phyloP scores from a whole-genome alignment of 768 basidiomycete species.

The Leccinum sublutescens region DNA sequence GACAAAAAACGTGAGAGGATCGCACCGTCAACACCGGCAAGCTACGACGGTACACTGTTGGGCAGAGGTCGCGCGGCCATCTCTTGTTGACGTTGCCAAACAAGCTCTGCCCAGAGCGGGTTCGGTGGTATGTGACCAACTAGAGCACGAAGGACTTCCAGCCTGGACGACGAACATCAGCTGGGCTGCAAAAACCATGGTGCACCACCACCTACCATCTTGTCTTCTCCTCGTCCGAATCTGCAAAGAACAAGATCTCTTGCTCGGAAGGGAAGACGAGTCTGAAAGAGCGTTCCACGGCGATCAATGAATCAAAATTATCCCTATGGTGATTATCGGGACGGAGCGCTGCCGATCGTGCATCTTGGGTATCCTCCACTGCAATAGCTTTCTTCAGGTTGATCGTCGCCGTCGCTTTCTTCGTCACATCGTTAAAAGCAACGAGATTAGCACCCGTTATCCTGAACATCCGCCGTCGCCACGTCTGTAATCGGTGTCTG shows the following conservation, averaged over 20 bases:
- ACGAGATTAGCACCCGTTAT: slow-evolving; percentile 84
- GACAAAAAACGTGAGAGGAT: slow-evolving; percentile 6
- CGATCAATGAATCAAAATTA: slow-evolving; percentile 62
- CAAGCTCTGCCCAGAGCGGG: slow-evolving; percentile 88
- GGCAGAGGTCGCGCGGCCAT: slow-evolving; percentile 18
- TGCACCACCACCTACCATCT: slow-evolving; percentile 64
- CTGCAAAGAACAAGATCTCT: slow-evolving; percentile 88
- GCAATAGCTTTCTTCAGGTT: slow-evolving; percentile 80
- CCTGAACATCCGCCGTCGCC: slow-evolving; percentile 79
- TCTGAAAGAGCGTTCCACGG: slow-evolving; percentile 82
- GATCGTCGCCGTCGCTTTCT: slow-evolving; percentile 86
- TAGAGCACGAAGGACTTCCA: slow-evolving; percentile 79
- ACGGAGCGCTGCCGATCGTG: slow-evolving; percentile 44
- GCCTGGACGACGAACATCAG: slow-evolving; percentile 47
- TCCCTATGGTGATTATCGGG: slow-evolving; percentile 46
- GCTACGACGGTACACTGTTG: slow-evolving; percentile 1
- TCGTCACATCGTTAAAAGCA: slow-evolving; percentile 92
- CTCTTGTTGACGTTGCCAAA: slow-evolving; percentile 79
- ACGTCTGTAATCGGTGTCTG: slow-evolving; percentile 48
- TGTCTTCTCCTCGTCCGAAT: slow-evolving; percentile 83
- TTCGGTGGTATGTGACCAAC: slow-evolving; percentile 90
- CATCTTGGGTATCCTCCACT: slow-evolving; percentile 74
- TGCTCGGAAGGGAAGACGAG: slow-evolving; percentile 75
- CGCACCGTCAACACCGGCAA: background rate
- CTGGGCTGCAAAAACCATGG: background rate